These are phyloP conservation scores for Boletus vinaceobasis DNA, from an alignment of 768 basidiomycete genomes.

Conservation along the genomic window DNA sequence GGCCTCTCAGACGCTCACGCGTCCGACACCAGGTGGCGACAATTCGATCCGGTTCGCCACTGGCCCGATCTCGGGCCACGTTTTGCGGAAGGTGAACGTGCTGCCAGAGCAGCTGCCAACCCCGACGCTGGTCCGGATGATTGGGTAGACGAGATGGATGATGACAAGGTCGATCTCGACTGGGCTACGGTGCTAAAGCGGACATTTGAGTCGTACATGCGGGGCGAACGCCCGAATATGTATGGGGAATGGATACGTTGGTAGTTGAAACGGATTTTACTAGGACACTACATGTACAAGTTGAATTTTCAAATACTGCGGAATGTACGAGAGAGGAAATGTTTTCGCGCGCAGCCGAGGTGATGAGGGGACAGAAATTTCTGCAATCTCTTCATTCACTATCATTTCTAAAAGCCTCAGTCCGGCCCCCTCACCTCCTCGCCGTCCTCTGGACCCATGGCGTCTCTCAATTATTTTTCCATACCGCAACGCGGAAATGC, in stretches of 20 bases:
- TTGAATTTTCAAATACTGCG: slow-evolving; percentile 16
- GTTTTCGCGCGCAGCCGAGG: slow-evolving; percentile 19
- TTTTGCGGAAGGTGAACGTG: slow-evolving; percentile 72
- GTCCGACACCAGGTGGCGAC: slow-evolving; percentile 72
- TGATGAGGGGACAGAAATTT: slow-evolving; percentile 15
- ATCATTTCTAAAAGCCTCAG: slow-evolving; percentile 14
- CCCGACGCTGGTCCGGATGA: slow-evolving; percentile 19
- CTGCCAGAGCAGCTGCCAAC: slow-evolving; percentile 43
- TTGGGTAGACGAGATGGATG: slow-evolving; percentile 24
- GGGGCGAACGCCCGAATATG: slow-evolving; percentile 89
- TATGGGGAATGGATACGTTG: slow-evolving; percentile 69
- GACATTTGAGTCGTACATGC: slow-evolving; percentile 88
- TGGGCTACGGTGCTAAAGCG: slow-evolving; percentile 91
- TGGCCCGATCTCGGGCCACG: slow-evolving; percentile 85
- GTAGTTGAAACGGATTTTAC: slow-evolving; percentile 4
- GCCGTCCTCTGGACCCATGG: slow-evolving; percentile 31
- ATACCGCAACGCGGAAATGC: slow-evolving; percentile 45
- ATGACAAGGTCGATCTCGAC: slow-evolving; percentile 72
- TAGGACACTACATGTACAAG: background rate
- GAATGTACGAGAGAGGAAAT: slow-evolving; percentile 25
- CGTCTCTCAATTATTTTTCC: slow-evolving; percentile 48
- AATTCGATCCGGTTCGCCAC: slow-evolving; percentile 83
- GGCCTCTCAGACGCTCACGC: background rate
- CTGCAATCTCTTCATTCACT: background rate
- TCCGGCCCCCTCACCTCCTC: slow-evolving; percentile 17